These are phyloP conservation scores for Podaxis sp. DNA, from an alignment of 768 basidiomycete genomes.

Conservation along the genomic window DNA sequence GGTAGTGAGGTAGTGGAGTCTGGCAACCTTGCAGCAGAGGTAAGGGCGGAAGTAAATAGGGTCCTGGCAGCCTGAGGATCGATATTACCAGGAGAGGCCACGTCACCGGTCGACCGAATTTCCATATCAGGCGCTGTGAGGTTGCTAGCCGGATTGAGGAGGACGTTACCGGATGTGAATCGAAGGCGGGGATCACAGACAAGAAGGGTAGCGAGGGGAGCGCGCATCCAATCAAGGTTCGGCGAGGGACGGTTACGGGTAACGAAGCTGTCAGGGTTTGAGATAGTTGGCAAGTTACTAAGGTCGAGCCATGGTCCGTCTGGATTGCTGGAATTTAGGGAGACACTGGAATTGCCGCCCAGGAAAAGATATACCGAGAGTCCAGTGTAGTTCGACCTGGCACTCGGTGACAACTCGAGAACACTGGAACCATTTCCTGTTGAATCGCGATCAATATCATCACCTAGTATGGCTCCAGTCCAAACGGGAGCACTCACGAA, in stretches of 20 bases:
- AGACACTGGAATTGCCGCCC: neutral
- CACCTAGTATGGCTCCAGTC: neutral
- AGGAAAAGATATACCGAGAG: neutral
- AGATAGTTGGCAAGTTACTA: neutral
- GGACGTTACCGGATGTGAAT: neutral
- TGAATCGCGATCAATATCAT: neutral
- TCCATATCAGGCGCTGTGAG: neutral
- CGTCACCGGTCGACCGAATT: neutral
- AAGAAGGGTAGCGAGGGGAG: conserved; percentile 5
- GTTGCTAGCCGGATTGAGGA: neutral
- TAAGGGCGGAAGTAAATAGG: neutral
- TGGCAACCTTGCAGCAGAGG: neutral
- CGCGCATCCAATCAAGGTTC: neutral
- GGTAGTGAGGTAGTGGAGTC: neutral
- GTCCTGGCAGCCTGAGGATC: neutral
- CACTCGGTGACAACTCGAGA: neutral
- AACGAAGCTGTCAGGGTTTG: neutral
- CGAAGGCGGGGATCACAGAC: conserved; percentile 1
- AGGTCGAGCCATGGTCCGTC: neutral
- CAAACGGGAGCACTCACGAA: neutral
- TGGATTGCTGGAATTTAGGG: neutral
- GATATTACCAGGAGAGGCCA: neutral
- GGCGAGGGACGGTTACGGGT: neutral
- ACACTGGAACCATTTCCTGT: neutral
- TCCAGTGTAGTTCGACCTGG: neutral